Conservation (phyloP, 768 basidiomycete species). For the Roridomyces roridus region DNA sequence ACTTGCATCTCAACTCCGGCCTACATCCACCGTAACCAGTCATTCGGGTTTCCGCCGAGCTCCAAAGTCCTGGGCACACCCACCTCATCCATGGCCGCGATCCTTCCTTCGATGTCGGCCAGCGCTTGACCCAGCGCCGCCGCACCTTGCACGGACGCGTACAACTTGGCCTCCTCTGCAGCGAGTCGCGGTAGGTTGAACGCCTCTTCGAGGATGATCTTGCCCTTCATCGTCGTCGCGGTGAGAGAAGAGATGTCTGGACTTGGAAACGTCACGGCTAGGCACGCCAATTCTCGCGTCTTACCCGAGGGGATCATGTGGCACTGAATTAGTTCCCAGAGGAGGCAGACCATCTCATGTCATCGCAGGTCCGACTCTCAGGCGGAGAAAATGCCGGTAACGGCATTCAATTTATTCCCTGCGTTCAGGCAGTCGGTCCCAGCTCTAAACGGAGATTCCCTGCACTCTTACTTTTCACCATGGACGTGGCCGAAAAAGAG, state of each 20-base stretch:
- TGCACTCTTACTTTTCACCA: background rate
- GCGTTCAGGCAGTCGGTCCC: no score
- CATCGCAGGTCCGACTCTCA: no score
- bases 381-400: no score
- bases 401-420: no score
- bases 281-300: no score
- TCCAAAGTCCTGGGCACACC: no score
- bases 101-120: conserved; percentile 23
- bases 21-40: background rate
- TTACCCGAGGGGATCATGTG: no score
- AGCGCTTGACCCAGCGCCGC: conserved; percentile 18
- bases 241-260: background rate
- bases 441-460: no score
- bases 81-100: conserved; percentile 25
- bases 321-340: no score
- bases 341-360: no score
- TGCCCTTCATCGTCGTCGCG: conserved; percentile 20
- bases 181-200: conserved; percentile 25
- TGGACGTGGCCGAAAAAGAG: conserved; percentile 22
- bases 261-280: no score
- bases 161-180: conserved; percentile 16
- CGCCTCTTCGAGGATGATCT: conserved; percentile 28
- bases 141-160: conserved; percentile 20
- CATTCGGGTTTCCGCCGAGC: no score
- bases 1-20: conserved; percentile 27